Conservation (phyloP, 495 filamentous ascomycete species). For the Trichoderma gamsii region DNA sequence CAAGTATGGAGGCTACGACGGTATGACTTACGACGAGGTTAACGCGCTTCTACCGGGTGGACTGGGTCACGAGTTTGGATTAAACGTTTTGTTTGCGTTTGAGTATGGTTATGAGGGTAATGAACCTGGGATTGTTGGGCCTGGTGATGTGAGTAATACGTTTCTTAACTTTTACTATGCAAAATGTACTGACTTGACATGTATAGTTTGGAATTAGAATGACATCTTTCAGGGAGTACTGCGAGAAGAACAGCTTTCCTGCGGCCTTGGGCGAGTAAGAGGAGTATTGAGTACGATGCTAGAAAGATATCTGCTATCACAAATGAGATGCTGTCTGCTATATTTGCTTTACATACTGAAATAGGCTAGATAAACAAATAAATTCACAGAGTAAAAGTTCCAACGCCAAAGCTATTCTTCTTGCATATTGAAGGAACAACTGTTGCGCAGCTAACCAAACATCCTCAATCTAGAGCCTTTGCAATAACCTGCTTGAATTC, state of each 20-base stretch:
- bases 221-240: conserved; percentile 13
- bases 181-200: neutral
- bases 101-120: conserved; percentile 4
- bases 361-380: no score
- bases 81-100: conserved; percentile 12
- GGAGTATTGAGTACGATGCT: neutral
- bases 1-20: conserved; percentile 9
- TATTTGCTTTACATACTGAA: no score
- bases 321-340: no score
- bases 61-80: conserved; percentile 12
- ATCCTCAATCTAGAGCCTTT: no score
- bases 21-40: neutral
- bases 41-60: neutral
- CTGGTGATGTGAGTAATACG: neutral
- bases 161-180: neutral
- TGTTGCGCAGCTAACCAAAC: no score
- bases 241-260: conserved; percentile 4
- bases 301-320: neutral
- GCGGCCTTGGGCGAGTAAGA: neutral
- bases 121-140: neutral
- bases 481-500: no score
- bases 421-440: no score
- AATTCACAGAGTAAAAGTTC: no score
- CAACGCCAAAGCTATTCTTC: no score
- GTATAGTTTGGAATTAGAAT: conserved; percentile 6